Evolutionary conservation across 345 rosid species (phyloP).

Genomic region (Hibiscus mutabilis): DNA sequence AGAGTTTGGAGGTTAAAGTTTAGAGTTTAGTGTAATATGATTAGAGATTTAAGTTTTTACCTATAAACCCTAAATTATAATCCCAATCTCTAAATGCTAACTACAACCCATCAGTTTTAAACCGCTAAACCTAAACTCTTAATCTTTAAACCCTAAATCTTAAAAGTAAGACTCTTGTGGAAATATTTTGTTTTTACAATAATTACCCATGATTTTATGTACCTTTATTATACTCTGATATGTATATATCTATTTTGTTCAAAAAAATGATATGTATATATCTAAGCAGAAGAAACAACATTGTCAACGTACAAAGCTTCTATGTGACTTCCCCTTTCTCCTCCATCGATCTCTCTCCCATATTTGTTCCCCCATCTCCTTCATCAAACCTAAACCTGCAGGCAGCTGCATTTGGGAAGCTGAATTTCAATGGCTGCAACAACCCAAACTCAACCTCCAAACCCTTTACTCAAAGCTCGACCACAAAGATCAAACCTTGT

Average conservation of each 20-base stretch:
- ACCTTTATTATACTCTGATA: neutral
- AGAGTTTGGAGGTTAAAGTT: no score
- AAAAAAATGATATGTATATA: neutral
- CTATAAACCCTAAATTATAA: no score
- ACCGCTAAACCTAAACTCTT: no score
- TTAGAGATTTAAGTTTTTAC: no score
- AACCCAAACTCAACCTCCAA: slow-evolving; percentile 5
- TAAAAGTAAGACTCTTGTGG: no score
- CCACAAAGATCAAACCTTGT: slow-evolving; percentile 29
- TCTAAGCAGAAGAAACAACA: neutral
- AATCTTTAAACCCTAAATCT: no score
- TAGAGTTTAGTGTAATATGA: no score
- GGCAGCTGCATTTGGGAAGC: neutral
- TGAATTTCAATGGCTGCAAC: slow-evolving; percentile 17
- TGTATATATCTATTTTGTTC: neutral
- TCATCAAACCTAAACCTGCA: neutral
- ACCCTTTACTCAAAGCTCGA: slow-evolving; percentile 1
- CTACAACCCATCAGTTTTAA: no score
- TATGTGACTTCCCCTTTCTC: neutral
- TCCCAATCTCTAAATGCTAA: no score
- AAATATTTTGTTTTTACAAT: no score
- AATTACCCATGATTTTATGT: no score
- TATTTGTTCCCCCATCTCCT: neutral
- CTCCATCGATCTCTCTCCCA: neutral
- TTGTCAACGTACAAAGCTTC: slow-evolving; percentile 1